Evolutionary conservation across 306 rosid species (phyloP).

Genomic region (Dalbergia cochinchinensis): DNA sequence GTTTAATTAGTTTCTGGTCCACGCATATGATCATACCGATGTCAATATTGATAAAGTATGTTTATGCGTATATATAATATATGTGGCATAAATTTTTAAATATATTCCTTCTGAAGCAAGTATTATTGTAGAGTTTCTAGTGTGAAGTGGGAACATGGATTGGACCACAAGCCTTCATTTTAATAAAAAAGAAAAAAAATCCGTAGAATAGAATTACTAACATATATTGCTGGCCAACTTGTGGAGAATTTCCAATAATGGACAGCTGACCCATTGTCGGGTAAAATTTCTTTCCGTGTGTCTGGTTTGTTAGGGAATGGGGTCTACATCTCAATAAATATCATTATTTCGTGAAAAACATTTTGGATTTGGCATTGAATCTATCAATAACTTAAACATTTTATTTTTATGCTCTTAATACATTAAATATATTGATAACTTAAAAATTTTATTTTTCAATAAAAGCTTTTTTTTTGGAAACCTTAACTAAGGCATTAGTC

Average conservation of each 20-base stretch:
- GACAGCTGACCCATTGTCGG: conserved; percentile 59
- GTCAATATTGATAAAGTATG: conserved; percentile 43
- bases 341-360: conserved; percentile 45
- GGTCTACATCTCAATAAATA: conserved; percentile 52
- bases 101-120: conserved; percentile 43
- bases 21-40: conserved; percentile 43
- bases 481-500: too few relatives aligned
- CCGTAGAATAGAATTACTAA: conserved; percentile 41
- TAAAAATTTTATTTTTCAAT: too few relatives aligned
- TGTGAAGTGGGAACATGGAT: conserved; percentile 57
- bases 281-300: conserved; percentile 58
- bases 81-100: conserved; percentile 24
- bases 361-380: not conserved
- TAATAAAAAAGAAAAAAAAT: conserved; percentile 24
- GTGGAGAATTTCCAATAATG: conserved; percentile 64
- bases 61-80: conserved; percentile 31
- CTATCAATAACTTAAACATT: too few relatives aligned
- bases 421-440: too few relatives aligned
- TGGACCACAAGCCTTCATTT: conserved; percentile 59
- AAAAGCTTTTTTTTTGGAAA: too few relatives aligned
- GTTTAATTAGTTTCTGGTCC: conserved; percentile 23
- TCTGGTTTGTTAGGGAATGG: conserved; percentile 55
- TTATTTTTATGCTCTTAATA: too few relatives aligned
- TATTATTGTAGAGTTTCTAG: conserved; percentile 43
- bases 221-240: conserved; percentile 47